Base-by-base conservation (phyloP, 371 early-diverging fungal genomes). In the Mortierella sp. region DNA sequence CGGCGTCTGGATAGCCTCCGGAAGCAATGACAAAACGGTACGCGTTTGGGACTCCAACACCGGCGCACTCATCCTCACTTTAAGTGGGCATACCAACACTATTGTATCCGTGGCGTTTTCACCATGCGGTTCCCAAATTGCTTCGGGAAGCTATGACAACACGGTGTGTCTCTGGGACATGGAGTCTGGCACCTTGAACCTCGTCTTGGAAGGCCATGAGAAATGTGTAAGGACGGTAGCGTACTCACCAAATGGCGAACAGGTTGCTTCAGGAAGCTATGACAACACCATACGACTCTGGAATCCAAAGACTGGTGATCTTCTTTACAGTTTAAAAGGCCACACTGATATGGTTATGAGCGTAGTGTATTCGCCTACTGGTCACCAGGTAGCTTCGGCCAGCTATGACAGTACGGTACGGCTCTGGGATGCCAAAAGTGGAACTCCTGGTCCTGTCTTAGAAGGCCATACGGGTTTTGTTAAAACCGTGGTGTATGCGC, bases 241-340 rank as follows among this genome's bases (percentile, higher is more conserved):
- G 8, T 44, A 17, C 21, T 56, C 56, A 5, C 46, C 2, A 11
- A 27, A 28, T 21, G 28, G 44, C n/a, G 4, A 3, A 21, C 56
- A 30, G 21, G 44, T 56, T n/a, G 56, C 31, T 11, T 44, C 56
- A 6, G 44, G 27, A 1, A 41, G 46, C n/a, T 2, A n/a, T 5
- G 58, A 57, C 34, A 21, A 14, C 31, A 57, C 24, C 7, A 37
- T 57, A 14, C 47, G 48, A 2, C 37, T 57, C 4, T 54, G 49
- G 47, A 37, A 57, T 37, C 23, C 37, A 2, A 19, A 15, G 6
- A 42, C 39, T 4, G 44, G 46, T 0, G 28, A 30, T 56, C 14
- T 44, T 31, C 27, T 56, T 26, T 5, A 15, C 34, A 14, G 30
- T 30, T 17, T 3, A 0, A 14, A 21, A 57, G 59, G 50, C 8